Base-by-base conservation (phyloP, 108 stramenopile genomes). In the Nitzschia sp. region DNA sequence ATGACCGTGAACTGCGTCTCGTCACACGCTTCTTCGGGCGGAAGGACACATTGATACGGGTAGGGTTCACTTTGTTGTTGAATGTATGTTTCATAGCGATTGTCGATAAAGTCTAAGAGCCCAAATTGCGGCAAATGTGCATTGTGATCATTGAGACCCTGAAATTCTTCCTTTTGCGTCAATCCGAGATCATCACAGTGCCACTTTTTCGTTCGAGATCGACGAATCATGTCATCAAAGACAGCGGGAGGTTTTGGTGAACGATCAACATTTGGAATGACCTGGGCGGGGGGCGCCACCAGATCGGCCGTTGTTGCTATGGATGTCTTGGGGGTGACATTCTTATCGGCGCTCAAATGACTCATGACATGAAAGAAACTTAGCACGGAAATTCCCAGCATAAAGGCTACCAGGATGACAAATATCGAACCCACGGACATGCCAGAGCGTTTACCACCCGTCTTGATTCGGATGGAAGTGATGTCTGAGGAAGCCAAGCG, bases 1-100 rank as follows among this genome's bases (percentile, higher is more conserved):
- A 87, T 72, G 38, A 87, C 78, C 11, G 82, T 82, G 42, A 87
- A 84, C 27, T 72, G 56, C 2, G 68, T 47, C 34, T 82, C 86
- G 3, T 68, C 34, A 47, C 86, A 87, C 61, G 82, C 86, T 13
- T 35, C 79, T 56, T 70, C 74, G 15, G 81, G 81, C 0, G 86
- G 86, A 17, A 82, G 21, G 51, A 61, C 19, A 61, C 85, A 86
- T 32, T 77, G 27, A 59, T 80, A 85, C 32, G 69, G 46, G 46
- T 68, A 61, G 15, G 47, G 13, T 36, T 66, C 59, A 13, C 34
- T 35, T 19, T 32, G 27, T 25, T 21, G 9, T 9, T 59, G 32
- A 53, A 46, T 45, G n/a, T n/a, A n/a, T n/a, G n/a, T n/a, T 6
- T 70, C 24, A 27, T 74, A 26, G 28, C 53, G 72, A 5, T 32